A percentile compares a stretch with the other conserved stretches of the same genome.
phyloP scores from a whole-genome alignment of 352 stramenopile species.

The Phytopythium delawarense region DNA sequence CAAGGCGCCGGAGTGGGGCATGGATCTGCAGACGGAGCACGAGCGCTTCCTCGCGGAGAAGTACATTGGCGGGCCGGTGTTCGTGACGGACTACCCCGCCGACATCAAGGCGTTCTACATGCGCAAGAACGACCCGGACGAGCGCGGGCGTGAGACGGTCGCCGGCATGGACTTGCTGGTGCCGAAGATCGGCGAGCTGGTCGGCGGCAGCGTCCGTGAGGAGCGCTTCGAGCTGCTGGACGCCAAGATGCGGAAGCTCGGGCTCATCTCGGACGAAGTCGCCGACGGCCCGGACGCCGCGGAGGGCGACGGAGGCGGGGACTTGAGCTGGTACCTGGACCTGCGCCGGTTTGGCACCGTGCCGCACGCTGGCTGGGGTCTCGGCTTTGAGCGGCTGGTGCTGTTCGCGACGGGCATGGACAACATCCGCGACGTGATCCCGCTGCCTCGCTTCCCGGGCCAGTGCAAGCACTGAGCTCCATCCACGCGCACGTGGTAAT shows the following conservation, averaged over 20 bases:
- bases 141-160: slow-evolving; percentile 89
- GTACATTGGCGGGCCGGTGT: slow-evolving; percentile 77
- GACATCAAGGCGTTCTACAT: slow-evolving; percentile 99
- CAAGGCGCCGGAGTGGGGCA: slow-evolving; percentile 88
- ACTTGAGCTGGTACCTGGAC: slow-evolving; percentile 98
- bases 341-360: slow-evolving; percentile 96
- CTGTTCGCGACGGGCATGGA: slow-evolving; percentile 97
- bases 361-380: slow-evolving; percentile 96
- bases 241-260: slow-evolving; percentile 49
- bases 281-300: slow-evolving; percentile 37
- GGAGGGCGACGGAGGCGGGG: slow-evolving; percentile 12
- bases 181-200: slow-evolving; percentile 94
- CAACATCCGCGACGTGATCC: slow-evolving; percentile 98
- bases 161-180: slow-evolving; percentile 97
- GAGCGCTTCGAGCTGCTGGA: slow-evolving; percentile 91
- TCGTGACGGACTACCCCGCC: slow-evolving; percentile 98
- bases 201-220: slow-evolving; percentile 96
- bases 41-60: slow-evolving; percentile 94
- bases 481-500: not conserved
- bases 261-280: slow-evolving; percentile 64
- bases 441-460: slow-evolving; percentile 95
- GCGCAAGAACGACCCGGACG: slow-evolving; percentile 90
- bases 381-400: slow-evolving; percentile 98
- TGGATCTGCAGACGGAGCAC: slow-evolving; percentile 97
- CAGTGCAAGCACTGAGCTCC: slow-evolving; percentile 71